Evolutionary conservation across 768 basidiomycete genomes (phyloP).

Genomic region (Amanita exitialis): DNA sequence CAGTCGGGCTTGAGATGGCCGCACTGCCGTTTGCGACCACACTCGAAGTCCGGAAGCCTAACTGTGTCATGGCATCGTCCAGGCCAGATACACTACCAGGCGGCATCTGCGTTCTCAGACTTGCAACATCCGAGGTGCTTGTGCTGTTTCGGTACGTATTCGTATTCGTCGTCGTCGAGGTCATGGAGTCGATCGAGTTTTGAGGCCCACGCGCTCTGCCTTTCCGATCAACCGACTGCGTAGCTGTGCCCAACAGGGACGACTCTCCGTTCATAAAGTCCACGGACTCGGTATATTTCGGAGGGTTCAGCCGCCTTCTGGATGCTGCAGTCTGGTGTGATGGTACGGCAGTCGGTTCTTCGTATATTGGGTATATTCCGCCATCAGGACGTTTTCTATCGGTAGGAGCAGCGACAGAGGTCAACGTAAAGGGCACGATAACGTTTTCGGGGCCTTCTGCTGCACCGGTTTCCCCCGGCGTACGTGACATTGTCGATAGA

Average conservation of each 20-base stretch:
- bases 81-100: neutral
- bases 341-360: neutral
- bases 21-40: slow-evolving; percentile 1
- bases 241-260: neutral
- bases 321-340: neutral
- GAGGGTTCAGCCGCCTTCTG: slow-evolving; percentile 3
- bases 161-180: neutral
- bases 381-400: slow-evolving; percentile 1
- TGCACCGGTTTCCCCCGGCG: neutral
- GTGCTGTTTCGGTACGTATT: neutral
- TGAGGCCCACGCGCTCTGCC: neutral
- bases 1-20: neutral
- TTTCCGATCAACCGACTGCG: neutral
- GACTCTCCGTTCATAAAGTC: neutral
- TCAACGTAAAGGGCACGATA: neutral
- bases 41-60: neutral
- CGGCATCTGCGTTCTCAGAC: neutral
- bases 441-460: neutral
- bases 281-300: slow-evolving; percentile 1
- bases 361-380: neutral
- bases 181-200: neutral
- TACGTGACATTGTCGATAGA: neutral
- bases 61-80: neutral
- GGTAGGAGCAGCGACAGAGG: neutral
- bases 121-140: neutral